Evolutionary conservation across 305 asterid species (phyloP), one percentile per base, ranked within the genome.

Genomic region (Solanum hybrid): DNA sequence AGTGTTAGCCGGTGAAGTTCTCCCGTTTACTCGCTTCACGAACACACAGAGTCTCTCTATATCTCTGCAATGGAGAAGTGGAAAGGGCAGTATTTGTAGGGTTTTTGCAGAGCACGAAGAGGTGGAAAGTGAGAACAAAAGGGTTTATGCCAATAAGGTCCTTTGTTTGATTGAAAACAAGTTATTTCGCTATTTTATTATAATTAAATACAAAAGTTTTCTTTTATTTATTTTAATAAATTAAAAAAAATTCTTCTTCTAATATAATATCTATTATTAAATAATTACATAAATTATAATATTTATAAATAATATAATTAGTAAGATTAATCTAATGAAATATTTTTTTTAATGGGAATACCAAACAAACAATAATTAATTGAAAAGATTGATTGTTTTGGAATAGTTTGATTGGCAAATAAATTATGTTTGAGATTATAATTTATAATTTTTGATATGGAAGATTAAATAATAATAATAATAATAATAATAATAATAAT

Each of bases 51-150:
- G 9, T 13, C 11, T 14, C 65, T 37, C n/a, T 37, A 15, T n/a
- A 14, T 81, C 86, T 81, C 34, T 81, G 86, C n/a, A 37, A 38
- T 38, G 68, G 24, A 26, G 33, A 13, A 24, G 32, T 6, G 61
- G 68, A 38, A 81, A 27, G 22, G 34, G 68, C 9, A 36, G 61
- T 37, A 36, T 81, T 81, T 38, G 37, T 82, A 82, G 87, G 87
- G 87, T 41, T 82, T 24, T 82, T 82, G 27, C 89, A 95, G 86
- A 95, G 96, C 90, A 92, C 94, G 95, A 20, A 82, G 87, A 6
- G 33, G 22, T 24, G n/a, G 22, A 80, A 51, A 51, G 61, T 26
- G 22, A 6, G 10, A 20, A 15, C 72, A 39, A 82, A 81, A 81
- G 70, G 65, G 70, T 39, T 4, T 26, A 82, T 27, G 15, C 37